These are phyloP conservation scores for Fusarium napiforme DNA, from an alignment of 2,329 filamentous ascomycete species.

Conservation along the genomic window DNA sequence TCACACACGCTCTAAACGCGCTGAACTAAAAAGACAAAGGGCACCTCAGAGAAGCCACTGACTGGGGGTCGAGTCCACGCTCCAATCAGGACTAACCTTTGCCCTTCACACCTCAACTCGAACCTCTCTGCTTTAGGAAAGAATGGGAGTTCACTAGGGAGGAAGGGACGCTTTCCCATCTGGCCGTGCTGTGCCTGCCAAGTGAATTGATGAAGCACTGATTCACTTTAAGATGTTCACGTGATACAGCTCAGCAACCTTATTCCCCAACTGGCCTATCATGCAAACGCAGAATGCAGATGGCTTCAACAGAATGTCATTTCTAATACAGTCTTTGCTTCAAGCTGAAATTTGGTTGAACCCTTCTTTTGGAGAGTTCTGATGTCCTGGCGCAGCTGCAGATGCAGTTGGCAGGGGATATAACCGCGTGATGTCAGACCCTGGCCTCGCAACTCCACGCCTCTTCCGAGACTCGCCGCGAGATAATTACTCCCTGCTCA, in stretches of 20 bases:
- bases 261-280: background rate
- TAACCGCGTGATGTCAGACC: constrained; percentile 17
- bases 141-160: constrained; percentile 2
- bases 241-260: constrained; percentile 9
- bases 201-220: background rate
- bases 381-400: background rate
- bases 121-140: constrained; percentile 14
- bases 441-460: constrained; percentile 1
- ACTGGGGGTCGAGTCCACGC: background rate
- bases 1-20: constrained; percentile 13
- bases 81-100: constrained; percentile 14
- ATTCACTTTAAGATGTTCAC: constrained; percentile 11
- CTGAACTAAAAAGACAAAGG: constrained; percentile 10
- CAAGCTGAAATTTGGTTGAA: too few species aligned
- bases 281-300: background rate
- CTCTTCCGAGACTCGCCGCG: constrained; percentile 14
- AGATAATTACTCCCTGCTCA: constrained; percentile 11
- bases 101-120: background rate
- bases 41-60: background rate
- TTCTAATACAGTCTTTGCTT: background rate
- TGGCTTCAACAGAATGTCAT: background rate
- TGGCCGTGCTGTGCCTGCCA: constrained; percentile 12
- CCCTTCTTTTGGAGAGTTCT: background rate
- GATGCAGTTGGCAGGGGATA: constrained; percentile 2
- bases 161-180: constrained; percentile 2